Conservation (phyloP, 164 flowering plant genomes). For the Santalum album region DNA sequence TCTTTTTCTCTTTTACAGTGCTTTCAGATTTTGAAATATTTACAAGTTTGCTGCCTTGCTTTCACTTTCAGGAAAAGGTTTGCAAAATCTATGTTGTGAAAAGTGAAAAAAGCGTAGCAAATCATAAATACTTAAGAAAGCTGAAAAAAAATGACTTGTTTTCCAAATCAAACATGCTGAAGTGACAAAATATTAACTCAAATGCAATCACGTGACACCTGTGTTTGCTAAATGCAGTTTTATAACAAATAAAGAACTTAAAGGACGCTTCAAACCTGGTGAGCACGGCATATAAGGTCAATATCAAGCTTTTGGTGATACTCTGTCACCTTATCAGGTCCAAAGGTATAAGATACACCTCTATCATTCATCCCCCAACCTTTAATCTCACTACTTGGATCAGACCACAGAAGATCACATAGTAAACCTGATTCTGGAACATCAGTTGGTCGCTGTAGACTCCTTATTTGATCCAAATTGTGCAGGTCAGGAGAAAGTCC, state of each 20-base stretch:
- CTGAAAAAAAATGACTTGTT: too few relatives aligned
- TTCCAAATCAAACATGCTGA: too few relatives aligned
- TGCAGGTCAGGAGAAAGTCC: conserved; percentile 52
- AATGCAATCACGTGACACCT: neutral
- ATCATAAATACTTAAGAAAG: too few relatives aligned
- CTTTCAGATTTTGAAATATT: too few relatives aligned
- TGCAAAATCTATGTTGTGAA: too few relatives aligned
- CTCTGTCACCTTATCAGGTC: conserved; percentile 38
- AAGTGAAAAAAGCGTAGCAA: too few relatives aligned
- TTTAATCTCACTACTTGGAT: conserved; percentile 45
- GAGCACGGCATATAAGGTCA: conserved; percentile 57
- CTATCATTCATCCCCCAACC: conserved; percentile 67
- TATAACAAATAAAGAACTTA: neutral
- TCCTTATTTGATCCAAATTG: conserved; percentile 42
- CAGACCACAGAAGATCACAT: conserved; percentile 59
- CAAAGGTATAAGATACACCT: conserved; percentile 56
- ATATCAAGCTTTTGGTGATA: conserved; percentile 44
- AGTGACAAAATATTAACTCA: too few relatives aligned
- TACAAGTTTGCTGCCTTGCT: too few relatives aligned
- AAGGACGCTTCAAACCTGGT: conserved; percentile 32
- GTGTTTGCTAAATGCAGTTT: neutral
- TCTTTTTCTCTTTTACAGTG: too few relatives aligned
- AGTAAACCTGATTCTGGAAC: conserved; percentile 54
- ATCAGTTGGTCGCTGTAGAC: conserved; percentile 45
- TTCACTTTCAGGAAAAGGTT: too few relatives aligned